These are phyloP conservation scores for Macrolepiota albuminosa DNA, from an alignment of 768 basidiomycete genomes.

Conservation along the genomic window DNA sequence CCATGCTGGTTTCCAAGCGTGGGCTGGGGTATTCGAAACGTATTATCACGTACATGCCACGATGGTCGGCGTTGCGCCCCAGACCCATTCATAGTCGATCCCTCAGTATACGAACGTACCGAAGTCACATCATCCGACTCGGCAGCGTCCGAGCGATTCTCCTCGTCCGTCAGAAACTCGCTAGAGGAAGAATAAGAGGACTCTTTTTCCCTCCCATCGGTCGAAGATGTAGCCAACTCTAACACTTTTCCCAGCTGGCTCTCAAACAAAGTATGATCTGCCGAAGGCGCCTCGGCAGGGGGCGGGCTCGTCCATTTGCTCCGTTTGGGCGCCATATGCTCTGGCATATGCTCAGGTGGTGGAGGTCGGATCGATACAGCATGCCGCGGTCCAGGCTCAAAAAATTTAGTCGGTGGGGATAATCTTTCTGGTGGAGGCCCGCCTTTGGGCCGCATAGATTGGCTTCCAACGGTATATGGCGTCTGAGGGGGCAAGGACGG, in stretches of 20 bases:
- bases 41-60: constrained; percentile 37
- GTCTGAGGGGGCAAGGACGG: constrained; percentile 61
- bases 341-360: constrained; percentile 75
- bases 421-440: constrained; percentile 38
- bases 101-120: constrained; percentile 60
- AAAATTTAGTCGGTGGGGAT: constrained; percentile 50
- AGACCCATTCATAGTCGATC: constrained; percentile 23
- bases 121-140: constrained; percentile 71
- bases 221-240: constrained; percentile 63
- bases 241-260: constrained; percentile 61
- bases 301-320: constrained; percentile 85
- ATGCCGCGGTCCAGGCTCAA: constrained; percentile 34
- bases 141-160: constrained; percentile 49
- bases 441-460: constrained; percentile 48
- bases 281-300: constrained; percentile 66
- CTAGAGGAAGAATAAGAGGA: constrained; percentile 49
- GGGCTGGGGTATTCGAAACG: constrained; percentile 20
- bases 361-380: constrained; percentile 38
- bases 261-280: constrained; percentile 64
- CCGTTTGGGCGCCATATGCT: constrained; percentile 81
- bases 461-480: constrained; percentile 64
- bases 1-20: constrained; percentile 10
- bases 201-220: constrained; percentile 52
- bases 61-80: constrained; percentile 41
- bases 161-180: constrained; percentile 66